A percentile compares a stretch with the other conserved stretches of the same genome.
Evolutionary conservation across 257 asterid genomes (phyloP).

Genomic region (Paraleonurus japonicus): DNA sequence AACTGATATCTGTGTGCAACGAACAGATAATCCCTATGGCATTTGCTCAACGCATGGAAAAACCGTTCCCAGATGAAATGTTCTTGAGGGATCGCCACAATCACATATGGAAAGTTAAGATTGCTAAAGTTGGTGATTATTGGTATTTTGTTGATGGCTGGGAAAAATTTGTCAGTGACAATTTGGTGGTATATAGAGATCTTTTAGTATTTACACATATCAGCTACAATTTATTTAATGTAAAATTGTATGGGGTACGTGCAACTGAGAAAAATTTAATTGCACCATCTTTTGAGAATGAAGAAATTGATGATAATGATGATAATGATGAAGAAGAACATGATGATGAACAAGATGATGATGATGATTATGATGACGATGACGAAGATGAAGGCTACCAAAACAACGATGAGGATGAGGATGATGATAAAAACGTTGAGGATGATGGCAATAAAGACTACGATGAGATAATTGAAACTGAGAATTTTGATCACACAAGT

Average conservation of each 20-base stretch:
- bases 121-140: background rate
- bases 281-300: background rate
- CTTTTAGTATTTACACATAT: conserved; percentile 5
- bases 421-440: too few relatives aligned
- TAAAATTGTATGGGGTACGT: background rate
- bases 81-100: background rate
- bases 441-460: too few relatives aligned
- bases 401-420: too few relatives aligned
- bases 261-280: background rate
- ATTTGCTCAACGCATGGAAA: background rate
- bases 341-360: too few relatives aligned
- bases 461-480: too few relatives aligned
- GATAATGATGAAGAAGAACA: too few relatives aligned
- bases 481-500: too few relatives aligned
- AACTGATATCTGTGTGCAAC: background rate
- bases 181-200: background rate
- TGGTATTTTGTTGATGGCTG: conserved; percentile 15
- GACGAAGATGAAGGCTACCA: too few relatives aligned
- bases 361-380: too few relatives aligned
- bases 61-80: background rate
- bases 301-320: background rate
- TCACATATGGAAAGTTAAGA: background rate
- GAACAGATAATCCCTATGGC: conserved; percentile 4
- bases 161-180: background rate
- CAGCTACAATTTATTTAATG: background rate